Evolutionary conservation across 495 filamentous ascomycete genomes (phyloP).

Genomic region (Daldinia caldariorum): DNA sequence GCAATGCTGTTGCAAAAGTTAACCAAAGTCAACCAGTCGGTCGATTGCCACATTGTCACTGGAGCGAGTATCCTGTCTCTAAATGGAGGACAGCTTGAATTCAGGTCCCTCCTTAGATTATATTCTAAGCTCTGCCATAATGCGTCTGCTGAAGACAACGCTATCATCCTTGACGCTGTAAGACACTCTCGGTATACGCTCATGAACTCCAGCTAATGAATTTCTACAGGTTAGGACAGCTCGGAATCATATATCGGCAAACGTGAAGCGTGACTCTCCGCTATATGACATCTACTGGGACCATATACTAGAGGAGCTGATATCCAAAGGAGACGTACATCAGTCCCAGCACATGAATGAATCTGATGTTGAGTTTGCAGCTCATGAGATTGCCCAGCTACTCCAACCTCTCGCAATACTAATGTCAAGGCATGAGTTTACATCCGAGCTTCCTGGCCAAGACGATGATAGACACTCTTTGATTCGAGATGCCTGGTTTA

Average conservation of each 20-base stretch:
- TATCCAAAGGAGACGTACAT: slow-evolving; percentile 85
- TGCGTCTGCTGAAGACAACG: slow-evolving; percentile 71
- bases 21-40: slow-evolving; percentile 75
- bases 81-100: slow-evolving; percentile 77
- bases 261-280: slow-evolving; percentile 70
- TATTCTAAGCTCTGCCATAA: slow-evolving; percentile 78
- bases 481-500: slow-evolving; percentile 95
- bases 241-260: slow-evolving; percentile 78
- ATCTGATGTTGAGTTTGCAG: slow-evolving; percentile 78
- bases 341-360: slow-evolving; percentile 68
- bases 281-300: slow-evolving; percentile 81
- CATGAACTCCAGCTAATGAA: slow-evolving; percentile 29
- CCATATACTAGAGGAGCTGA: slow-evolving; percentile 85
- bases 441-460: slow-evolving; percentile 51
- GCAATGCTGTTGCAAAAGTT: slow-evolving; percentile 96
- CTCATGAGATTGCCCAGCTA: slow-evolving; percentile 83
- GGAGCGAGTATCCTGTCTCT: slow-evolving; percentile 82
- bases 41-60: slow-evolving; percentile 84
- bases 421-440: slow-evolving; percentile 66
- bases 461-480: slow-evolving; percentile 73
- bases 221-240: slow-evolving; percentile 70
- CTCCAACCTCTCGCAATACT: slow-evolving; percentile 82
- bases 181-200: slow-evolving; percentile 49
- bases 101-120: slow-evolving; percentile 83
- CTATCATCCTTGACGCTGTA: slow-evolving; percentile 69